Percentiles rank a stretch among this genome's conserved stretches.
These are phyloP conservation scores for Arabidopsis hybrid DNA, from an alignment of 441 rosid genomes.

Conservation along the genomic window DNA sequence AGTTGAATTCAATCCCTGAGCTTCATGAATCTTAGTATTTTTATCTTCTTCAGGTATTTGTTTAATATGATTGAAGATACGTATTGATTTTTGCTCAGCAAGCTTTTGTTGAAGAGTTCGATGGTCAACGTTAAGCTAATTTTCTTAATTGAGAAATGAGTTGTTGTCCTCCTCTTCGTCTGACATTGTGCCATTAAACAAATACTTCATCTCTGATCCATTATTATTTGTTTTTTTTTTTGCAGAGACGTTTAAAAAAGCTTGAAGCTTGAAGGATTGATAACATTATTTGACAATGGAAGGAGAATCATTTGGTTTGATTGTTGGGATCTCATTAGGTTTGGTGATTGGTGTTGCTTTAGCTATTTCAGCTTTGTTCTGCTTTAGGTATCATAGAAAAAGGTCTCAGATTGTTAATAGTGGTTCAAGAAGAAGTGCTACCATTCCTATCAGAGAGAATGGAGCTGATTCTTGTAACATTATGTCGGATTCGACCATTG, in stretches of 20 bases:
- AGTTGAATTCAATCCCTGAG: not conserved
- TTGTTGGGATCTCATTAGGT: conserved; percentile 88
- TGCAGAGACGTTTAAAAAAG: conserved; percentile 55
- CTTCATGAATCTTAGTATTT: not conserved
- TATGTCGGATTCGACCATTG: conserved; percentile 82
- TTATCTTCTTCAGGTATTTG: not conserved
- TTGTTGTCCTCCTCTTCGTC: conserved; percentile 42
- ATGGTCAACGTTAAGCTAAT: conserved; percentile 35
- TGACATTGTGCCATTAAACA: conserved; percentile 19
- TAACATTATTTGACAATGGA: conserved; percentile 57
- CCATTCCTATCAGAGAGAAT: conserved; percentile 80
- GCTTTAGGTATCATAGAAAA: conserved; percentile 80
- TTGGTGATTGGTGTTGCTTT: conserved; percentile 90
- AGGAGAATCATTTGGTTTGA: conserved; percentile 82
- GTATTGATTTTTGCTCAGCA: conserved; percentile 22
- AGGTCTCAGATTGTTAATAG: conserved; percentile 85
- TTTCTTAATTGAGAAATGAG: conserved; percentile 29
- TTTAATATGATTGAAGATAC: conserved; percentile 16
- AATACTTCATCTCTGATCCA: conserved; percentile 33
- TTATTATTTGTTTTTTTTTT: not conserved
- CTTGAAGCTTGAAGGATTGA: conserved; percentile 4
- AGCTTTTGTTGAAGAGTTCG: conserved; percentile 36
- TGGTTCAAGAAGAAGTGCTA: conserved; percentile 80
- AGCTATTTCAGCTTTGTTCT: conserved; percentile 72
- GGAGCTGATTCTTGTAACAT: conserved; percentile 77